These are phyloP conservation scores for Citrus trifoliata DNA, from an alignment of 345 rosid genomes.

Conservation along the genomic window DNA sequence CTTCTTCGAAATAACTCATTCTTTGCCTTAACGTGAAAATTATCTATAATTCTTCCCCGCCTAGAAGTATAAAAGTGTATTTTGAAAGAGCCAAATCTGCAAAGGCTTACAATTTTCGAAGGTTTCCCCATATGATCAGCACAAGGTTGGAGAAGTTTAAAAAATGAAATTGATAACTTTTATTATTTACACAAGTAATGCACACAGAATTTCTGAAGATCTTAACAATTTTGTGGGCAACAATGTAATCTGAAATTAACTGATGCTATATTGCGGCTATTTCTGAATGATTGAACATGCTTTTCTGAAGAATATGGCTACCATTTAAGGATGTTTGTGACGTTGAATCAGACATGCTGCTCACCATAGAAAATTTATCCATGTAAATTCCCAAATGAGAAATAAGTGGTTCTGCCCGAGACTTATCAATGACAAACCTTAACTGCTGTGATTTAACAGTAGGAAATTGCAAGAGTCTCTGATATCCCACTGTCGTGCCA, in stretches of 20 bases:
- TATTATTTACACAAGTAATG: not conserved
- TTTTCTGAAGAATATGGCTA: constrained; percentile 26
- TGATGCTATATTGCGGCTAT: constrained; percentile 11
- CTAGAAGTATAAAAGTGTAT: not conserved
- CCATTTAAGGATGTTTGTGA: constrained; percentile 14
- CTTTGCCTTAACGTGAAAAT: too few species aligned
- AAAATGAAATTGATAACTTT: not conserved
- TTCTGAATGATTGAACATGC: constrained; percentile 20
- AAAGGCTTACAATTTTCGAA: not conserved
- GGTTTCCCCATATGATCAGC: not conserved
- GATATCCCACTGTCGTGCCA: constrained; percentile 79
- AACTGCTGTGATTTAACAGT: constrained; percentile 39
- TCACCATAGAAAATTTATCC: constrained; percentile 40
- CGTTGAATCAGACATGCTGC: constrained; percentile 6
- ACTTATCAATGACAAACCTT: constrained; percentile 58
- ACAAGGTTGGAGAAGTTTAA: not conserved
- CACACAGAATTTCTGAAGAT: not conserved
- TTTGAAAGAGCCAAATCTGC: not conserved
- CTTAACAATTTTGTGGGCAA: not conserved
- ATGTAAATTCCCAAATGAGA: constrained; percentile 61
- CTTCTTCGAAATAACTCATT: too few species aligned
- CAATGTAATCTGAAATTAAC: not conserved
- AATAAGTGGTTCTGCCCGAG: constrained; percentile 77
- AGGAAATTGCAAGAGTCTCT: constrained; percentile 59
- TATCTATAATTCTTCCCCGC: not conserved